Evolutionary conservation across 805 yeast species (phyloP), one percentile per base, ranked within the genome.

Genomic region (Candida rishiriensis): DNA sequence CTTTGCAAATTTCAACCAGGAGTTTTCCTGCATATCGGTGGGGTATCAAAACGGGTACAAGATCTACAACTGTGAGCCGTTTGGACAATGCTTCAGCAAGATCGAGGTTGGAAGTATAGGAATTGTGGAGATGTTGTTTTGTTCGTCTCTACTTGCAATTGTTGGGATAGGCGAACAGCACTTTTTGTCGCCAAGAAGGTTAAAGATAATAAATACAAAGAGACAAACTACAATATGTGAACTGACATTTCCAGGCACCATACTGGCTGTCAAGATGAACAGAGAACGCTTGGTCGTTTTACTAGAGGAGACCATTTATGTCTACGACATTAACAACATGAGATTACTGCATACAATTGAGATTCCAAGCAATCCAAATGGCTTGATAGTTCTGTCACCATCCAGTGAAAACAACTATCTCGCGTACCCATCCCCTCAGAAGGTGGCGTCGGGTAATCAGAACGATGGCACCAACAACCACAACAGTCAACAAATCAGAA

Each of bases 321-420:
- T 93, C 38, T 91, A 91, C 66, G 97, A 91, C 63, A 83, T 91
- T 53, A 81, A 89, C 54, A 88, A 91, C 59, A 89, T 91, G 83
- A 78, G 87, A 56, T 75, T 91, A 28, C 64, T 91, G 35, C 87
- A 81, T 57, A 82, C 89, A 0, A 75, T 85, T 35, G 90, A 85
- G 42, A 80, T 81, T 1, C 72, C 78, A 1, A 71, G 78, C 1
- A 82, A 82, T 52, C 69, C 74, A 10, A 68, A 66, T 47, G 88
- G 90, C 0, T 59, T 85, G 21, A 72, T 85, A 43, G 79, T 88
- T 0, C 61, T 85, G 29, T 80, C 88, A 0, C 74, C 81, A 3
- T 55, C 68, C 10, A 69, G 67, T 11, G 78, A 76, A 3, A 68
- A 70, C 51, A 77, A 78, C 45, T 79, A 69, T 44, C 64, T 85